These are phyloP conservation scores for Domatiomyces catenatus DNA, from an alignment of 2,329 filamentous ascomycete species.

Conservation along the genomic window DNA sequence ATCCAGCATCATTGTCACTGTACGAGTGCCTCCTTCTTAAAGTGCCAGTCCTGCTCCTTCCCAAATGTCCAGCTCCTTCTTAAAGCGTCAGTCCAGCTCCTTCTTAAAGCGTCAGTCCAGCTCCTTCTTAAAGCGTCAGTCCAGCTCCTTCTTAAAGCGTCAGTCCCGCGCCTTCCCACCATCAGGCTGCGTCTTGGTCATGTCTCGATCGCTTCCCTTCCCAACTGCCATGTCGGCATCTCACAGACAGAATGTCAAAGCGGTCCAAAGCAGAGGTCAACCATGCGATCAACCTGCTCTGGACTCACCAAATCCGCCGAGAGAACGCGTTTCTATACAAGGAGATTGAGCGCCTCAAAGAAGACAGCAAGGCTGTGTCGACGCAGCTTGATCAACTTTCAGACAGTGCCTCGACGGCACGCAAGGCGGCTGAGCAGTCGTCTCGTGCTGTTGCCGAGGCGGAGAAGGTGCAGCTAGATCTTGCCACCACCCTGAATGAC, in stretches of 20 bases:
- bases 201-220: background rate
- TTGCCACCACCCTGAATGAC: background rate
- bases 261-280: slow-evolving; percentile 3
- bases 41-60: too few relatives aligned
- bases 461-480: background rate
- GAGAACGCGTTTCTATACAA: slow-evolving; percentile 13
- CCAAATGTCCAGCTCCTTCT: too few relatives aligned
- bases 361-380: background rate
- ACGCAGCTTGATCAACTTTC: background rate
- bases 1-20: too few relatives aligned
- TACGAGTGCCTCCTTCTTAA: too few relatives aligned
- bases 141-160: background rate
- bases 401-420: background rate
- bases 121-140: background rate
- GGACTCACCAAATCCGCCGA: slow-evolving; percentile 13
- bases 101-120: background rate
- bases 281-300: slow-evolving; percentile 13
- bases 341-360: slow-evolving; percentile 5
- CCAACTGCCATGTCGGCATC: background rate
- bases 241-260: background rate
- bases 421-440: background rate
- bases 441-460: background rate
- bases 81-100: background rate
- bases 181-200: background rate
- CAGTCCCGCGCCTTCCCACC: background rate